Conservation (phyloP, 2,329 filamentous ascomycete genomes). For the Davidsoniella neocaledoniae region DNA sequence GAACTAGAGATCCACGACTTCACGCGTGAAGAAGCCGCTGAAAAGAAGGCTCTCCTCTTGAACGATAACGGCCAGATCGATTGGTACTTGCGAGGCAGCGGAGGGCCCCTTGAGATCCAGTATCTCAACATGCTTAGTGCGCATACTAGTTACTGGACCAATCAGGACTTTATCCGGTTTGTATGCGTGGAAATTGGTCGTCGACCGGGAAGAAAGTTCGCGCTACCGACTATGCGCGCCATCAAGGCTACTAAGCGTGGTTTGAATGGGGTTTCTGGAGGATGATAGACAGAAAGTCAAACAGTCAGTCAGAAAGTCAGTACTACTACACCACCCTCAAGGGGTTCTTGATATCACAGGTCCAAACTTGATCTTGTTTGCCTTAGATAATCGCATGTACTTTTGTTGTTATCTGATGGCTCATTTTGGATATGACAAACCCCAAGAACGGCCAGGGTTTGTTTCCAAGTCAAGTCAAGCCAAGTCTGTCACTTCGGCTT, state of each 20-base stretch:
- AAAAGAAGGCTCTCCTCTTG: slow-evolving; percentile 69
- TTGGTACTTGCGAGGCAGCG: slow-evolving; percentile 67
- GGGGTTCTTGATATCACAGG: too few species aligned
- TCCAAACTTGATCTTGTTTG: too few species aligned
- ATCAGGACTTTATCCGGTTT: slow-evolving; percentile 76
- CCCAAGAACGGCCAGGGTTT: too few species aligned
- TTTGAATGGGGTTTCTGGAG: neutral
- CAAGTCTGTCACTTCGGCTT: too few species aligned
- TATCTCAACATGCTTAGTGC: slow-evolving; percentile 95
- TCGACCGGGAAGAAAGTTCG: slow-evolving; percentile 45
- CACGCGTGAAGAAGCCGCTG: slow-evolving; percentile 75
- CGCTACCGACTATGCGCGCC: slow-evolving; percentile 41
- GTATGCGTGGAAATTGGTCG: slow-evolving; percentile 77
- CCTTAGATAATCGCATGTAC: too few species aligned
- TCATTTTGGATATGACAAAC: too few species aligned
- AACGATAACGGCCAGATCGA: slow-evolving; percentile 97
- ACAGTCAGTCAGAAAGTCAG: neutral
- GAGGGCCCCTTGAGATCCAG: slow-evolving; percentile 81
- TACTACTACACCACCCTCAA: too few species aligned
- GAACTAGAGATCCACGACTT: slow-evolving; percentile 96
- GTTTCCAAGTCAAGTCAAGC: too few species aligned
- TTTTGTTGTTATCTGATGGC: too few species aligned
- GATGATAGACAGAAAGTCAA: neutral
- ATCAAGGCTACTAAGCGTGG: slow-evolving; percentile 31
- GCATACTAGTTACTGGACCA: slow-evolving; percentile 86